Conservation (phyloP, 306 rosid genomes). For the Gleditsia sinensis region DNA sequence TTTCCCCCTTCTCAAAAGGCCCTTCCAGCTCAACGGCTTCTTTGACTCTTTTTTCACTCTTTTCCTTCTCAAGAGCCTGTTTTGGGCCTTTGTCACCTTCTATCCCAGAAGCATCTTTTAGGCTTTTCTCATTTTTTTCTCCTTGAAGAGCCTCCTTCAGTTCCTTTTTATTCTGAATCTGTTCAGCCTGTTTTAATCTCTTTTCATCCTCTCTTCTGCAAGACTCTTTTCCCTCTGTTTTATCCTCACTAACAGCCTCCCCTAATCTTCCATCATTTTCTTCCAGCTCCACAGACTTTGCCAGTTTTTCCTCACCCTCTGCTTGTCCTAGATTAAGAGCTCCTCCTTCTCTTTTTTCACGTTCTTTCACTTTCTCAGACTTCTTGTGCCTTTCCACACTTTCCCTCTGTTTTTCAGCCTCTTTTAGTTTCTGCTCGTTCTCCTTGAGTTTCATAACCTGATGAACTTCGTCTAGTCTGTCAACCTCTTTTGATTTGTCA, state of each 20-base stretch:
- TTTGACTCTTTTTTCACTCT: constrained; percentile 42
- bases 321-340: constrained; percentile 34
- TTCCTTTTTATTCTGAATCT: constrained; percentile 35
- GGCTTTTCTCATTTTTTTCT: constrained; percentile 43
- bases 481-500: constrained; percentile 32
- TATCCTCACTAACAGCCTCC: constrained; percentile 30
- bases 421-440: constrained; percentile 40
- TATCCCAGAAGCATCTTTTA: constrained; percentile 34
- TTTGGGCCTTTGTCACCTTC: constrained; percentile 38
- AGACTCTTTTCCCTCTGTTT: constrained; percentile 5
- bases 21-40: constrained; percentile 43
- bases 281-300: constrained; percentile 39
- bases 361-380: constrained; percentile 37
- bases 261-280: constrained; percentile 33
- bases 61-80: constrained; percentile 44
- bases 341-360: constrained; percentile 34
- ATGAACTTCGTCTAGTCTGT: constrained; percentile 43
- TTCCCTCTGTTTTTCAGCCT: constrained; percentile 28
- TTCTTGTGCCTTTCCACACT: constrained; percentile 30
- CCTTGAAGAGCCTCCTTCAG: constrained; percentile 43
- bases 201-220: constrained; percentile 40
- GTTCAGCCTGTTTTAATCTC: constrained; percentile 38
- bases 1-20: constrained; percentile 34
- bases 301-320: constrained; percentile 35
- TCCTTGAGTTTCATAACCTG: constrained; percentile 42